Conservation (phyloP, 2,329 filamentous ascomycete genomes). For the Stenocarpella maydis region DNA sequence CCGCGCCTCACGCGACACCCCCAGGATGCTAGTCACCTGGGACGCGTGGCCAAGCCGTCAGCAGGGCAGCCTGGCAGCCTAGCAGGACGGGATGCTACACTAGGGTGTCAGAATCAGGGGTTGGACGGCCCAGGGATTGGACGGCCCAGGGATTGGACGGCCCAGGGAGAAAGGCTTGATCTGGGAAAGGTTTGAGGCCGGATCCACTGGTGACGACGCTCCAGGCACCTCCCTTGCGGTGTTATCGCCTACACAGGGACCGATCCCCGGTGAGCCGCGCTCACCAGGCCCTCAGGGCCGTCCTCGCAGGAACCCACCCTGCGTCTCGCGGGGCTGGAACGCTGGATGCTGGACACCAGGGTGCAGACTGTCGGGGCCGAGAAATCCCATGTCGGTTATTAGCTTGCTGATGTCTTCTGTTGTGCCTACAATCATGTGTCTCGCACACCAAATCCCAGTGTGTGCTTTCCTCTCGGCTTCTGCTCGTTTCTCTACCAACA, state of each 20-base stretch:
- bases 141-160: slow-evolving; percentile 11
- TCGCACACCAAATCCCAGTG: slow-evolving; percentile 1
- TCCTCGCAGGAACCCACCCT: slow-evolving; percentile 1
- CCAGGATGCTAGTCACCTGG: slow-evolving; percentile 1
- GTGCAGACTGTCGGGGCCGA: slow-evolving; percentile 5
- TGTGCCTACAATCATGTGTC: slow-evolving; percentile 10
- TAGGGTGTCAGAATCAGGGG: slow-evolving; percentile 9
- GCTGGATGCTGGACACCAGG: not conserved
- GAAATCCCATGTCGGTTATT: slow-evolving; percentile 3
- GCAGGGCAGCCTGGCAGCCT: not conserved
- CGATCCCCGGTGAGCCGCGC: slow-evolving; percentile 11
- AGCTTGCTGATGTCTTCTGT: slow-evolving; percentile 19
- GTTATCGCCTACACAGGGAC: slow-evolving; percentile 1
- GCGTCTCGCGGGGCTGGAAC: slow-evolving; percentile 5
- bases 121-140: slow-evolving; percentile 16
- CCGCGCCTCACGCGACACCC: not conserved
- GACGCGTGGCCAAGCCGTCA: slow-evolving; percentile 6
- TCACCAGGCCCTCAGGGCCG: not conserved
- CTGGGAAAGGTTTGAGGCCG: slow-evolving; percentile 21
- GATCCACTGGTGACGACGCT: slow-evolving; percentile 30
- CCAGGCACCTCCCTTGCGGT: slow-evolving; percentile 3
- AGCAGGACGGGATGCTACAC: slow-evolving; percentile 14
- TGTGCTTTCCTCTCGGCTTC: not conserved
- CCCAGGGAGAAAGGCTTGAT: slow-evolving; percentile 1
- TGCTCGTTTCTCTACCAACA: slow-evolving; percentile 2